Conservation (phyloP, 2,329 filamentous ascomycete genomes). For the Penicillium sp. region DNA sequence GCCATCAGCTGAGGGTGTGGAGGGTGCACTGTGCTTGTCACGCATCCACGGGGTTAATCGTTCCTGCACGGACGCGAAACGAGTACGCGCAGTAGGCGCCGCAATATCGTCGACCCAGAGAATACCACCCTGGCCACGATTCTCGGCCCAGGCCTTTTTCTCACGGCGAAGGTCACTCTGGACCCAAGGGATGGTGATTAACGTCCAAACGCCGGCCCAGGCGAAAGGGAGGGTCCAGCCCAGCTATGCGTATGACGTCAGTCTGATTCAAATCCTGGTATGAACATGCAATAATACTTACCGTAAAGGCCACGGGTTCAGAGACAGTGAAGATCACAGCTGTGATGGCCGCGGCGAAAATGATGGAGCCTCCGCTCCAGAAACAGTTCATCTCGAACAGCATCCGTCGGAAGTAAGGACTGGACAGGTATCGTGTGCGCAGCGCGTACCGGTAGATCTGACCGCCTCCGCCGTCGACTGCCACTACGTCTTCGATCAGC, state of each 20-base stretch:
- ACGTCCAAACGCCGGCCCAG: slow-evolving; percentile 44
- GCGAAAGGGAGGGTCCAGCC: slow-evolving; percentile 46
- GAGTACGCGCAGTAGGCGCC: slow-evolving; percentile 36
- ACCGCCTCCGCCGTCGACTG: slow-evolving; percentile 63
- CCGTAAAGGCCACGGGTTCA: slow-evolving; percentile 49
- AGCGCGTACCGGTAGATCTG: slow-evolving; percentile 53
- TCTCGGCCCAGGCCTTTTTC: slow-evolving; percentile 41
- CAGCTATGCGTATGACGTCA: slow-evolving; percentile 26
- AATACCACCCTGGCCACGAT: slow-evolving; percentile 34
- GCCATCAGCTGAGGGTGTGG: slow-evolving; percentile 22
- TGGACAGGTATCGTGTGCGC: slow-evolving; percentile 53
- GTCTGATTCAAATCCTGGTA: neutral
- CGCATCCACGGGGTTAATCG: slow-evolving; percentile 30
- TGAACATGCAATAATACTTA: slow-evolving; percentile 22
- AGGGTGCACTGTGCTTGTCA: slow-evolving; percentile 25
- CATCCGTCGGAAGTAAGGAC: slow-evolving; percentile 54
- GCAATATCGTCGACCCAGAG: slow-evolving; percentile 39
- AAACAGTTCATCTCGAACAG: slow-evolving; percentile 56
- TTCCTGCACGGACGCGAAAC: slow-evolving; percentile 37
- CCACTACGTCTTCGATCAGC: slow-evolving; percentile 65
- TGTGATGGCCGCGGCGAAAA: slow-evolving; percentile 48
- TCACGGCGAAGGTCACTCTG: slow-evolving; percentile 46
- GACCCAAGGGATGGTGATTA: slow-evolving; percentile 49
- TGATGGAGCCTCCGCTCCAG: slow-evolving; percentile 54
- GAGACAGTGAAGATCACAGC: slow-evolving; percentile 51